phyloP scores from a whole-genome alignment of 78 protist genomes.

The Dictyostelium citrinum region DNA sequence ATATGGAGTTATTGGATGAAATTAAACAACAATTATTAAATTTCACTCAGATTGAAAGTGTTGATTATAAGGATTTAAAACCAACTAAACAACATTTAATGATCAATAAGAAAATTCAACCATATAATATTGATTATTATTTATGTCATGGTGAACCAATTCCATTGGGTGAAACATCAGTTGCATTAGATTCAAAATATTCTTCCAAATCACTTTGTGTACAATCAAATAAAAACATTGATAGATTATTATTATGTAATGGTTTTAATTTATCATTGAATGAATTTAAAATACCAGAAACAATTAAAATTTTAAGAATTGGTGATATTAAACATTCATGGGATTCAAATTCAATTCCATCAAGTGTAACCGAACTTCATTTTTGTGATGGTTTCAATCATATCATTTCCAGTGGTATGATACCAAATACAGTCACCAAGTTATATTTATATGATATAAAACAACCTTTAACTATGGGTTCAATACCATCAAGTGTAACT shows the following conservation, averaged over 20 bases:
- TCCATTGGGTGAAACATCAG: neutral
- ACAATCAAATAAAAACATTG: neutral
- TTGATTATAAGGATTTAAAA: neutral
- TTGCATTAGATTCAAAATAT: neutral
- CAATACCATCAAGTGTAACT: neutral
- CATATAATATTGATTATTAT: neutral
- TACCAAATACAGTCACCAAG: neutral
- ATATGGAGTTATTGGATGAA: neutral
- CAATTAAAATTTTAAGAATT: neutral
- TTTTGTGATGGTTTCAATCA: neutral
- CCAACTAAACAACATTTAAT: conserved; percentile 8
- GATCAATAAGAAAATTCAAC: neutral
- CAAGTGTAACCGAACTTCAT: neutral
- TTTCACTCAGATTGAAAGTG: neutral
- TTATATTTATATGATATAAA: neutral
- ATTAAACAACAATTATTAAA: neutral
- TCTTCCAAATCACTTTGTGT: neutral
- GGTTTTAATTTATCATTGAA: neutral
- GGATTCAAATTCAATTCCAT: neutral
- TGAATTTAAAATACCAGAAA: neutral
- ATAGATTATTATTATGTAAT: neutral
- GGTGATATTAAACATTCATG: neutral
- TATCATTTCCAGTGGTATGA: neutral
- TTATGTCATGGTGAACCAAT: conserved; percentile 27
- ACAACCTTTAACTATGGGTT: conserved; percentile 6